These are phyloP conservation scores for Candida fluviatilis DNA, from an alignment of 805 yeast species.

Conservation along the genomic window DNA sequence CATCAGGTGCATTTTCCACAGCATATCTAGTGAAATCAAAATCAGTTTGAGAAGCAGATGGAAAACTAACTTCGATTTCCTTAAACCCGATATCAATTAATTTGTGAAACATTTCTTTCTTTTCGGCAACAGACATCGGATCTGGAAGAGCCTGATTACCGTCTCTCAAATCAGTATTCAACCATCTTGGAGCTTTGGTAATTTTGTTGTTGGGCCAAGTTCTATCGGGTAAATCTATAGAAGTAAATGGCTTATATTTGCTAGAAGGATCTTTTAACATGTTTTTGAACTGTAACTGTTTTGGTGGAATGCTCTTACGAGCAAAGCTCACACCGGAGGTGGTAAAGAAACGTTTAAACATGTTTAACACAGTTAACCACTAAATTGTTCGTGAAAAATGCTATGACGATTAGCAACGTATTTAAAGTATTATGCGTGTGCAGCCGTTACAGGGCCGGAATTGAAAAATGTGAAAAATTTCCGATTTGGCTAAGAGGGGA, in stretches of 20 bases:
- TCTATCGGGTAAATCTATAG: slow-evolving; percentile 55
- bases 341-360: slow-evolving; percentile 19
- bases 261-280: slow-evolving; percentile 70
- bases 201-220: slow-evolving; percentile 68
- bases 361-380: slow-evolving; percentile 5
- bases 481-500: too few relatives aligned
- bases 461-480: neutral
- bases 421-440: neutral
- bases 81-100: slow-evolving; percentile 70
- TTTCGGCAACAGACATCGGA: slow-evolving; percentile 74
- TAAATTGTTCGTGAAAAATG: neutral
- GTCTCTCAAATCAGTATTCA: slow-evolving; percentile 74
- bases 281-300: slow-evolving; percentile 14
- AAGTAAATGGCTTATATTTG: slow-evolving; percentile 56
- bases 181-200: slow-evolving; percentile 75
- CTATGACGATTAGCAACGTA: neutral
- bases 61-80: slow-evolving; percentile 78
- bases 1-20: slow-evolving; percentile 73
- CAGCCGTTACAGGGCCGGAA: slow-evolving; percentile 3
- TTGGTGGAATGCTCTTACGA: slow-evolving; percentile 11
- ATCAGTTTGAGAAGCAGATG: slow-evolving; percentile 79
- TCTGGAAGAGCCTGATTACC: slow-evolving; percentile 82
- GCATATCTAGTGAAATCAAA: slow-evolving; percentile 79
- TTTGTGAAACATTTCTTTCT: slow-evolving; percentile 71
- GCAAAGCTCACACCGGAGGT: slow-evolving; percentile 6